Conservation (phyloP, 1,284 basidiomycete genomes). For the Trichosporon sp. region DNA sequence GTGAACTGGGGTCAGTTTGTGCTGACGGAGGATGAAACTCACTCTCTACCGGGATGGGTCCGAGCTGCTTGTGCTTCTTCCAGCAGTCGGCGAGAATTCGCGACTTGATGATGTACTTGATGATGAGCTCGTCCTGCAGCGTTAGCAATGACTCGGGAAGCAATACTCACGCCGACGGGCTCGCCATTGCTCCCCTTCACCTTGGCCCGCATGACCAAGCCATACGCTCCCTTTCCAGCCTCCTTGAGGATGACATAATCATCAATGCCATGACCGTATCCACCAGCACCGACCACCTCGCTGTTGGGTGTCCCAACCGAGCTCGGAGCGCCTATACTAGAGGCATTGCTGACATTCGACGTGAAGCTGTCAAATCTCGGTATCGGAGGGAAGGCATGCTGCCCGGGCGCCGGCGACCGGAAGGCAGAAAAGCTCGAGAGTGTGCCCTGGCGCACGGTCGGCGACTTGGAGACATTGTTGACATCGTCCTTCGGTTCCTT, state of each 20-base stretch:
- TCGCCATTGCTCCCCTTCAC: conserved; percentile 67
- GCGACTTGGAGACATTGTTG: background rate
- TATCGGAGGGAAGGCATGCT: conserved; percentile 15
- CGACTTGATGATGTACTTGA: conserved; percentile 98
- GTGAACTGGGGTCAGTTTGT: conserved; percentile 57
- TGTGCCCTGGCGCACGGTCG: conserved; percentile 2
- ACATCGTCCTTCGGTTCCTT: background rate
- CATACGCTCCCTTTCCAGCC: conserved; percentile 94
- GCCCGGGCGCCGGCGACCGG: conserved; percentile 21
- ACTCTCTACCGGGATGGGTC: conserved; percentile 95
- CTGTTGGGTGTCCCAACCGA: conserved; percentile 36
- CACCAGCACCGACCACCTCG: conserved; percentile 43
- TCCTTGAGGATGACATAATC: conserved; percentile 68
- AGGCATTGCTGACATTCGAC: conserved; percentile 35
- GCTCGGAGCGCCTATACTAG: conserved; percentile 41
- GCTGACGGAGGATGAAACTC: too few species aligned
- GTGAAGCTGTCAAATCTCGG: conserved; percentile 28
- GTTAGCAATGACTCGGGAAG: background rate
- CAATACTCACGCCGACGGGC: conserved; percentile 65
- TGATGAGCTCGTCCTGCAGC: conserved; percentile 60
- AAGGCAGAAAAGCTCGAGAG: conserved; percentile 47
- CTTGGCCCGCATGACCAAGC: conserved; percentile 83
- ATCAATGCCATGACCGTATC: conserved; percentile 45
- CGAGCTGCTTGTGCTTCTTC: conserved; percentile 91
- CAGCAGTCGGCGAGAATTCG: conserved; percentile 98